These are phyloP conservation scores for Moelleriella libera DNA, from an alignment of 2,329 filamentous ascomycete genomes.

Conservation along the genomic window DNA sequence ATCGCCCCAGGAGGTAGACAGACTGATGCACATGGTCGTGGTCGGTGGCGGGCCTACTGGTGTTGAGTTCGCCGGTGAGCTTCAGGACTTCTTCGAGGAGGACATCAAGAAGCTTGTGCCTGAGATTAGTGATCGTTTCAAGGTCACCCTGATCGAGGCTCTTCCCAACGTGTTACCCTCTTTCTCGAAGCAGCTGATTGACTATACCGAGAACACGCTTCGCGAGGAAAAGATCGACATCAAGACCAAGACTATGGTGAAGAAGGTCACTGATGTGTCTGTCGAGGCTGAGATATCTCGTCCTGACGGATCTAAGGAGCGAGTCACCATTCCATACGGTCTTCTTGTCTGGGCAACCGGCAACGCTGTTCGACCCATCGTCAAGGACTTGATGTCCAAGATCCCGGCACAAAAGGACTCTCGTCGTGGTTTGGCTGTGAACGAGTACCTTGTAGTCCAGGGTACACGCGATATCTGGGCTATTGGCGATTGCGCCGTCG, in stretches of 20 bases:
- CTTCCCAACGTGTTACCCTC: slow-evolving; percentile 92
- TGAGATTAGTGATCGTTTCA: slow-evolving; percentile 88
- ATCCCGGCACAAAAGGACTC: slow-evolving; percentile 94
- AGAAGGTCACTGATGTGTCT: slow-evolving; percentile 83
- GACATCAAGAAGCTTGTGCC: slow-evolving; percentile 98
- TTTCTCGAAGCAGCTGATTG: slow-evolving; percentile 98
- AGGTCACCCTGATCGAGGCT: slow-evolving; percentile 93
- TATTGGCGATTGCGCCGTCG: slow-evolving; percentile 90
- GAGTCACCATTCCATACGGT: slow-evolving; percentile 78
- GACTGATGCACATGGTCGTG: slow-evolving; percentile 95
- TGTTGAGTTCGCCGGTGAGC: slow-evolving; percentile 95
- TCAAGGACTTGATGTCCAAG: slow-evolving; percentile 82
- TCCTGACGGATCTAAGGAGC: slow-evolving; percentile 72
- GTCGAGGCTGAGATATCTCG: slow-evolving; percentile 79
- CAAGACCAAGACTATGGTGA: slow-evolving; percentile 97
- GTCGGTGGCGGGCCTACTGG: slow-evolving; percentile 88
- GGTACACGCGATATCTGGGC: slow-evolving; percentile 96
- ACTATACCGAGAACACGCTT: slow-evolving; percentile 98
- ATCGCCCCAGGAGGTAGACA: slow-evolving; percentile 72
- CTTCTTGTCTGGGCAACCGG: slow-evolving; percentile 97
- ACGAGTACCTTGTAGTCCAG: slow-evolving; percentile 98
- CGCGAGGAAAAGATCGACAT: slow-evolving; percentile 98
- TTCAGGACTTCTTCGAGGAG: slow-evolving; percentile 97
- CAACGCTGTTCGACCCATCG: slow-evolving; percentile 78
- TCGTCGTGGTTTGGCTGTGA: slow-evolving; percentile 85